These are phyloP conservation scores for Hanseniaspora gamundiae DNA, from an alignment of 1,139 yeast genomes.

Conservation along the genomic window DNA sequence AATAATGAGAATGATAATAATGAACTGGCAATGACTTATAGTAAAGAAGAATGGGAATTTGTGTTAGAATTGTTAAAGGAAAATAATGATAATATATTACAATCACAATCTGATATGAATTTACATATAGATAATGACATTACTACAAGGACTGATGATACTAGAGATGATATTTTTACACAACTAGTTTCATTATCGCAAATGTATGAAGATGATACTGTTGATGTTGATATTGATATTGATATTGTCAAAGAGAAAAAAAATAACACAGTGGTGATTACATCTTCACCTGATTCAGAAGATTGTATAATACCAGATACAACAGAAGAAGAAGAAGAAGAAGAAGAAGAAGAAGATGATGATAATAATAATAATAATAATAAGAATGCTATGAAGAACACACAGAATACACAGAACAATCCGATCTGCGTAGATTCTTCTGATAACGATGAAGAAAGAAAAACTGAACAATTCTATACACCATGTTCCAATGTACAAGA, in stretches of 20 bases:
- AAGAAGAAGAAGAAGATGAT: neutral
- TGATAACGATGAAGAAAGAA: neutral
- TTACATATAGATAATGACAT: neutral
- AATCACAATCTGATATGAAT: neutral
- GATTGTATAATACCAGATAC: neutral
- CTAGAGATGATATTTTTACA: neutral
- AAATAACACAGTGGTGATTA: neutral
- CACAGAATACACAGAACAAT: neutral
- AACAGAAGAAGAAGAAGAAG: neutral
- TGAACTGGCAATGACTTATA: neutral
- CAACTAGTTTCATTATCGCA: neutral
- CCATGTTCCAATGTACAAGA: neutral
- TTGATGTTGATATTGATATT: neutral
- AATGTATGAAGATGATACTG: neutral
- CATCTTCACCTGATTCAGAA: neutral
- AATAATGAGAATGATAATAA: neutral
- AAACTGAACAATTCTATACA: neutral
- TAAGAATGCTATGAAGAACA: neutral
- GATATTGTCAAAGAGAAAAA: neutral
- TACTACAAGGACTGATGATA: neutral
- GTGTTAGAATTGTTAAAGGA: neutral
- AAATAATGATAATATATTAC: neutral
- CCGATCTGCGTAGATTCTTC: neutral
- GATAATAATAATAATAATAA: no score
- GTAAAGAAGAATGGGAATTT: constrained; percentile 3